Evolutionary conservation across 192 early-diverging fungal species (phyloP).

Genomic region (Coemansia sp.): DNA sequence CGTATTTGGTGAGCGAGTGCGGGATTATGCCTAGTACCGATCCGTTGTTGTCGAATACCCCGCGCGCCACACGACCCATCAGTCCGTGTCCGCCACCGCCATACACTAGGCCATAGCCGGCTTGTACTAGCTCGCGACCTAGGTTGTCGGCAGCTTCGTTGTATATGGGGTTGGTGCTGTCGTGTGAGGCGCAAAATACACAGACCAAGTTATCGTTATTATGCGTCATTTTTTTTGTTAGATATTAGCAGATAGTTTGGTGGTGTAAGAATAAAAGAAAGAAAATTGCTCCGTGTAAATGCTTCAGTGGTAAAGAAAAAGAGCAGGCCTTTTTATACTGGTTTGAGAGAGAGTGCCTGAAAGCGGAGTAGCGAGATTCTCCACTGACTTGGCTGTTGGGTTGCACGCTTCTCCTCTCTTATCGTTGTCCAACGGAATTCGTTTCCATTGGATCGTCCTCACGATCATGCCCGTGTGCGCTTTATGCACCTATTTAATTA

Average conservation of each 20-base stretch:
- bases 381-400: neutral
- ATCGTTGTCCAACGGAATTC: neutral
- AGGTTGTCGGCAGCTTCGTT: conserved; percentile 46
- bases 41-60: conserved; percentile 60
- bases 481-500: neutral
- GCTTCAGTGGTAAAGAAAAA: neutral
- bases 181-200: conserved; percentile 49
- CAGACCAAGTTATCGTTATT: conserved; percentile 28
- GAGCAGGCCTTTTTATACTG: neutral
- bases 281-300: neutral
- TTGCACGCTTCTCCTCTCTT: neutral
- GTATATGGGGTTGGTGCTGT: conserved; percentile 20
- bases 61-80: conserved; percentile 81
- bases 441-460: neutral
- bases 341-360: neutral
- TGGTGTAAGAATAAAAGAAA: neutral
- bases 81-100: conserved; percentile 68
- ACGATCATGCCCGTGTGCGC: neutral
- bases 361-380: neutral
- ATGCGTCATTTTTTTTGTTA: neutral
- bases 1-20: conserved; percentile 55
- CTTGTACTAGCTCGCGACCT: conserved; percentile 56
- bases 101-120: conserved; percentile 66
- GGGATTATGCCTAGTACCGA: conserved; percentile 78
- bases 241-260: neutral